These are phyloP conservation scores for Tephrocybe sp. DNA, from an alignment of 768 basidiomycete genomes.

Conservation along the genomic window DNA sequence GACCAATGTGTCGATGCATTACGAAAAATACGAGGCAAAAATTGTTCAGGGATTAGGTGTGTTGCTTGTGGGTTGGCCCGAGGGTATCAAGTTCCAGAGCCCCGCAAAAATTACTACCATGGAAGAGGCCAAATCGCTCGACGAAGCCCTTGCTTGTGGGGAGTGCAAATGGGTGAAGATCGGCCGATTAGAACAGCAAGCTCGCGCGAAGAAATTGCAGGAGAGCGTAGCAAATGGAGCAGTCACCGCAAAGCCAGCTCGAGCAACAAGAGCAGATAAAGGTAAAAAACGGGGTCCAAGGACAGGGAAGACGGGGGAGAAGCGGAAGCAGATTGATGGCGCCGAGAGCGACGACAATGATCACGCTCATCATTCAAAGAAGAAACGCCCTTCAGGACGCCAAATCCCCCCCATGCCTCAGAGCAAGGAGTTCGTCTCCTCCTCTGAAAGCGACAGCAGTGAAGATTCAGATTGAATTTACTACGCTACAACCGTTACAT, in stretches of 20 bases:
- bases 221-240: constrained; percentile 1
- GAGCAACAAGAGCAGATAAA: background rate
- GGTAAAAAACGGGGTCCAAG: background rate
- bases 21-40: background rate
- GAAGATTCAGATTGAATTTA: no score
- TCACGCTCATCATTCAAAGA: no score
- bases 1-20: background rate
- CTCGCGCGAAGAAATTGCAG: background rate
- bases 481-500: no score
- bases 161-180: background rate
- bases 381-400: no score
- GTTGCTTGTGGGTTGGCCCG: background rate
- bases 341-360: no score
- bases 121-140: background rate
- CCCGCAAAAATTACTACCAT: background rate
- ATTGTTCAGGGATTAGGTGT: background rate
- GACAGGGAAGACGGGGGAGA: background rate
- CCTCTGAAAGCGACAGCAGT: no score
- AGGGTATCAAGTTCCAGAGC: background rate
- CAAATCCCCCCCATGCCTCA: no score
- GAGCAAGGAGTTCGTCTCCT: no score
- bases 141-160: background rate
- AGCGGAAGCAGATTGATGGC: background rate
- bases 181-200: background rate
- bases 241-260: background rate